Evolutionary conservation across 768 basidiomycete species (phyloP).

Genomic region (Boletus pseudo-olivaceus): DNA sequence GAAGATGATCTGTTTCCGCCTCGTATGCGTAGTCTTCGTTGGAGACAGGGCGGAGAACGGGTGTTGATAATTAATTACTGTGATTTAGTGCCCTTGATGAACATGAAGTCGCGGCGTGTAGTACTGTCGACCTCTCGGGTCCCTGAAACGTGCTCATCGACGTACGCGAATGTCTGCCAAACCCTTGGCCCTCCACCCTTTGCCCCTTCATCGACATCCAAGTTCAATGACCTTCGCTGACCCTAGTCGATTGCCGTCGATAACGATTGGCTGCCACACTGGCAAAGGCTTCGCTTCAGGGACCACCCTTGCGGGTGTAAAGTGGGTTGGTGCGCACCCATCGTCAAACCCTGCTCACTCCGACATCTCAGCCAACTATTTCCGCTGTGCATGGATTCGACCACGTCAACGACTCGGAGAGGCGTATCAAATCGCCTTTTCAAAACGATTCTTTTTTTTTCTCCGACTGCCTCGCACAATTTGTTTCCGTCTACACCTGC

Average conservation of each 20-base stretch:
- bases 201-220: neutral
- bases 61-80: neutral
- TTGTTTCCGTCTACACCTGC: neutral
- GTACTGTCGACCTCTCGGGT: neutral
- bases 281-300: neutral
- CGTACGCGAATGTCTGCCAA: neutral
- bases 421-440: neutral
- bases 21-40: neutral
- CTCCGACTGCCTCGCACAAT: constrained; percentile 4
- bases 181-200: constrained; percentile 19
- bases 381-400: constrained; percentile 3
- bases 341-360: neutral
- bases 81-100: neutral
- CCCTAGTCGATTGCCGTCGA: neutral
- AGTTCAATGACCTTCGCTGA: neutral
- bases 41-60: constrained; percentile 1
- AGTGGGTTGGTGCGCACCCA: neutral
- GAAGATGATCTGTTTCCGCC: neutral
- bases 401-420: constrained; percentile 1
- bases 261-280: constrained; percentile 22
- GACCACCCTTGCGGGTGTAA: neutral
- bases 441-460: neutral
- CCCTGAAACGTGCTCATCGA: constrained; percentile 19
- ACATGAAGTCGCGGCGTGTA: constrained; percentile 14
- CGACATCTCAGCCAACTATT: constrained; percentile 9